Evolutionary conservation across 1,284 basidiomycete genomes (phyloP), one percentile per base, ranked within the genome.

Genomic region (Leccinum huronense): DNA sequence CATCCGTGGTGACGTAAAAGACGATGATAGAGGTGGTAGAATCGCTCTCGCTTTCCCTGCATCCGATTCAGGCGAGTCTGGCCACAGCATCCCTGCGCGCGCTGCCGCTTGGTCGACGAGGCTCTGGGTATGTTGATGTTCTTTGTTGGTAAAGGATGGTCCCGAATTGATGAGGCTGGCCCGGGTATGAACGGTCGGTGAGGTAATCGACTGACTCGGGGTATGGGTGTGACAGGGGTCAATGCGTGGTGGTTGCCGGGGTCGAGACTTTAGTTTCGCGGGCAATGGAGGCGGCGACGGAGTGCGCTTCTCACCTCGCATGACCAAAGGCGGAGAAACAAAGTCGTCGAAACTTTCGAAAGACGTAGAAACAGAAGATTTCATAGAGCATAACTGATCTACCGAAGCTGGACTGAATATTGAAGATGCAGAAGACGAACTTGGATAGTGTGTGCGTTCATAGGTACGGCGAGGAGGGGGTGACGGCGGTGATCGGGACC

Each of bases 21-120:
- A 77, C 11, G 84, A 82, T 0, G 84, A 82, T 0, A 85, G 84
- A 8, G 86, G 84, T 1, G 83, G 66, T 34, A 65, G 67, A 42
- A 66, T 72, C 5, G 58, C 10, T 40, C 0, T 59, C 27, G 51
- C 19, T 23, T 1, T 61, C 13, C 48, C 23, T 51, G 60, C 60
- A 2, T 62, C 36, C 4, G 23, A 38, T 9, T 30, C 59, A 1
- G 73, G 79, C 10, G 86, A 84, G 30, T 84, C 82, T n/a, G 87
- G 86, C 88, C 88, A 90, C 59, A 66, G n/a, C 0, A 79, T 74
- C 3, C 86, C 86, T 5, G 73, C 75, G 19, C 78, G 79, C 6
- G 85, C 73, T 9, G 86, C 85, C 8, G 84, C 86, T 16, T 74
- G 75, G 66, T 84, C 80, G 63, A 90, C 72, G 30, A 90, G 75